phyloP scores from a whole-genome alignment of 345 rosid species.

The Linum trigynum region DNA sequence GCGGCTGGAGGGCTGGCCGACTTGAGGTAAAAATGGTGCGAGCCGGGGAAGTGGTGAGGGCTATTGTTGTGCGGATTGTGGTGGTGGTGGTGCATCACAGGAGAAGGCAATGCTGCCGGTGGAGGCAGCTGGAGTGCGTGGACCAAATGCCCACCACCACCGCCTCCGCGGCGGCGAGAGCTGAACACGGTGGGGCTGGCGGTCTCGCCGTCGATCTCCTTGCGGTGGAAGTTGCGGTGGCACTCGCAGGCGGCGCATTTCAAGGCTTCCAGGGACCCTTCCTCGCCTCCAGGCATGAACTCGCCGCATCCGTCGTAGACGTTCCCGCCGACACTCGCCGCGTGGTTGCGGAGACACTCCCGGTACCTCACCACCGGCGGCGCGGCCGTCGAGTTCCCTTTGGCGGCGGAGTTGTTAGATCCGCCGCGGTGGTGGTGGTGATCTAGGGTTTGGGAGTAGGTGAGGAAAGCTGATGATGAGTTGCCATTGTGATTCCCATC shows the following conservation, averaged over 20 bases:
- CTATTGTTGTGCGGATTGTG: slow-evolving; percentile 21
- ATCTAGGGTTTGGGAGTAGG: slow-evolving; percentile 72
- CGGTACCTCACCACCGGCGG: slow-evolving; percentile 33
- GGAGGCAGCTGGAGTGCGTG: slow-evolving; percentile 51
- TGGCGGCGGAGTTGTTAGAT: slow-evolving; percentile 13
- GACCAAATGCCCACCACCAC: slow-evolving; percentile 25
- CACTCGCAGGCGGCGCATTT: slow-evolving; percentile 93
- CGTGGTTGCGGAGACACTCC: slow-evolving; percentile 88
- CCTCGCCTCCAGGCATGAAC: slow-evolving; percentile 95
- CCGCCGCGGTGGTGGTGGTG: slow-evolving; percentile 20
- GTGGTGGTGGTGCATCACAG: slow-evolving; percentile 25
- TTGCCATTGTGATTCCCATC: slow-evolving; percentile 39
- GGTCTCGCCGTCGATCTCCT: slow-evolving; percentile 51
- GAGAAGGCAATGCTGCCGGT: slow-evolving; percentile 28
- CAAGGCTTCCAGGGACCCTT: slow-evolving; percentile 69
- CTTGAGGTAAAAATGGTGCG: slow-evolving; percentile 38
- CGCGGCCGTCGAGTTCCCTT: slow-evolving; percentile 25
- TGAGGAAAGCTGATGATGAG: slow-evolving; percentile 14
- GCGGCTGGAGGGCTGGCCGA: slow-evolving; percentile 15
- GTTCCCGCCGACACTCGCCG: slow-evolving; percentile 75
- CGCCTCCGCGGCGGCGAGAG: slow-evolving; percentile 15
- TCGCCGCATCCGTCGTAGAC: slow-evolving; percentile 89
- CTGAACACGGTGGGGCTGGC: slow-evolving; percentile 14
- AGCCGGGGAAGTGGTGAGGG: slow-evolving; percentile 8
- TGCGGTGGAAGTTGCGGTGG: slow-evolving; percentile 92